Conservation (phyloP, 345 rosid genomes). For the Salix brachista region DNA sequence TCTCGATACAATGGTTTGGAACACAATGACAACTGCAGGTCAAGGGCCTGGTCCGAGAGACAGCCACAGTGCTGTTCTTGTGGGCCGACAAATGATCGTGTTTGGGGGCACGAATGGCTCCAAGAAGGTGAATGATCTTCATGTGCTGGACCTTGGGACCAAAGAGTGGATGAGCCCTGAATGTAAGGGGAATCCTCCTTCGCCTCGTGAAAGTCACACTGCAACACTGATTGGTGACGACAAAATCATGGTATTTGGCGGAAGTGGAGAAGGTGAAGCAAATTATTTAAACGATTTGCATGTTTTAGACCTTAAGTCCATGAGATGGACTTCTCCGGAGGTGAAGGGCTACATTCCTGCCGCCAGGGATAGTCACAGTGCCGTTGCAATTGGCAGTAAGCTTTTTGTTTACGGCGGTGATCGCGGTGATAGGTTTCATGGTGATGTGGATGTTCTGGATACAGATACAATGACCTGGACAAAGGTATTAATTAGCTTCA, state of each 20-base stretch:
- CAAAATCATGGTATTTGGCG: slow-evolving; percentile 60
- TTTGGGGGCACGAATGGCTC: slow-evolving; percentile 75
- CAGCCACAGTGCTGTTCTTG: slow-evolving; percentile 68
- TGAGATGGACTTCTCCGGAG: slow-evolving; percentile 61
- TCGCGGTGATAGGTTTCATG: slow-evolving; percentile 63
- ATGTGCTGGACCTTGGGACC: slow-evolving; percentile 48
- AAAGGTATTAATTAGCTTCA: slow-evolving; percentile 36
- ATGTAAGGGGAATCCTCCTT: slow-evolving; percentile 46
- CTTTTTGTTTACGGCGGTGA: slow-evolving; percentile 68
- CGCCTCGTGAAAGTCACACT: slow-evolving; percentile 71
- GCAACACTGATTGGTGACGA: slow-evolving; percentile 50
- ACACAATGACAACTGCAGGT: slow-evolving; percentile 47
- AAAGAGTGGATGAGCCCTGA: slow-evolving; percentile 54
- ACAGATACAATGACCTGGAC: slow-evolving; percentile 53
- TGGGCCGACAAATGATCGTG: slow-evolving; percentile 53
- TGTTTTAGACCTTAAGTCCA: slow-evolving; percentile 51
- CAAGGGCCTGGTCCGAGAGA: slow-evolving; percentile 72
- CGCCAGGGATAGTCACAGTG: slow-evolving; percentile 68
- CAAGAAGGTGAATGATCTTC: slow-evolving; percentile 66
- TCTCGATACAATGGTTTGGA: slow-evolving; percentile 53
- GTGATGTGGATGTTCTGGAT: slow-evolving; percentile 54
- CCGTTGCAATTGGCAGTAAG: slow-evolving; percentile 44
- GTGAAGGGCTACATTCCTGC: slow-evolving; percentile 58
- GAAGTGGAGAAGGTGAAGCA: slow-evolving; percentile 78
- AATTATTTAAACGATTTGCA: slow-evolving; percentile 71